Conservation (phyloP, 805 yeast species). For the Candida ipomoeae region DNA sequence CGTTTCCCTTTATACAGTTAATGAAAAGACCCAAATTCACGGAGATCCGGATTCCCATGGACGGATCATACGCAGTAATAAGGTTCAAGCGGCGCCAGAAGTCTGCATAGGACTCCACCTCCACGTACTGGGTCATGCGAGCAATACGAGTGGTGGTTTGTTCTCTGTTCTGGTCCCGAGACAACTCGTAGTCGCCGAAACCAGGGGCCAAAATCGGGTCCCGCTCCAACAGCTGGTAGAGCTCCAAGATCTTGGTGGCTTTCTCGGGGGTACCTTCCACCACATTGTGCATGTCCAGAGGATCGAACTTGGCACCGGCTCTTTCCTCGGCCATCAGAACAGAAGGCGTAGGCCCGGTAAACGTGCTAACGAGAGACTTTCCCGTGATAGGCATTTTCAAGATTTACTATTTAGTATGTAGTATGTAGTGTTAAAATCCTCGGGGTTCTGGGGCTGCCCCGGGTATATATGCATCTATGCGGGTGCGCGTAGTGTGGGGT, state of each 20-base stretch:
- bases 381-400: constrained; percentile 18
- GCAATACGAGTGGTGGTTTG: constrained; percentile 33
- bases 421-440: neutral
- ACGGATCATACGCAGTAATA: constrained; percentile 36
- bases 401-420: neutral
- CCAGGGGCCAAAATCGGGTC: constrained; percentile 34
- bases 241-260: constrained; percentile 24
- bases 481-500: constrained; percentile 7
- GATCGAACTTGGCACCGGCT: constrained; percentile 28
- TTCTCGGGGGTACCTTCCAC: constrained; percentile 39
- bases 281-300: constrained; percentile 37
- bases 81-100: constrained; percentile 35
- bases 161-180: constrained; percentile 28
- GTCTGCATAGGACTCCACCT: constrained; percentile 27
- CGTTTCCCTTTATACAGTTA: constrained; percentile 39
- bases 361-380: constrained; percentile 21
- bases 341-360: constrained; percentile 33
- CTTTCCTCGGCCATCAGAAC: constrained; percentile 31
- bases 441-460: neutral
- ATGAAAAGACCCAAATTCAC: constrained; percentile 39
- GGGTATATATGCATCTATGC: constrained; percentile 4
- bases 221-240: constrained; percentile 35
- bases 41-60: constrained; percentile 34
- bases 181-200: constrained; percentile 31
- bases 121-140: constrained; percentile 34